Percentiles rank a stretch among this genome's conserved stretches.
These are phyloP conservation scores for Limonium bicolor DNA, from an alignment of 148 eudicot species.

Conservation along the genomic window DNA sequence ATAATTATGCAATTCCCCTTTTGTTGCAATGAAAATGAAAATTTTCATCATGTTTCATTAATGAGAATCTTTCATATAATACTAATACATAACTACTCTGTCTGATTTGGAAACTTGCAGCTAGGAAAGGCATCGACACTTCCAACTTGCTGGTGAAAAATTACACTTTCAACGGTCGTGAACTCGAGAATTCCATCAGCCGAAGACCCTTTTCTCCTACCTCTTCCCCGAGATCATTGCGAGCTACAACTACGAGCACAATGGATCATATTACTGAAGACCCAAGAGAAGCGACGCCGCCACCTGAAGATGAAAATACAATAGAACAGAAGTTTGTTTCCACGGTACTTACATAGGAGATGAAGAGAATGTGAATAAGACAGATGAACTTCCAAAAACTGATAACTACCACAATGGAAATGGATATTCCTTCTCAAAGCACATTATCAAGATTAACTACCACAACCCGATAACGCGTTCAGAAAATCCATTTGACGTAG, in stretches of 20 bases:
- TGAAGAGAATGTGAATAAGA: no score
- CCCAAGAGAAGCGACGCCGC: slow-evolving; percentile 23
- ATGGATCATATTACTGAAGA: slow-evolving; percentile 36
- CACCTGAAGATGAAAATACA: slow-evolving; percentile 12
- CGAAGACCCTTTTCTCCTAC: slow-evolving; percentile 79
- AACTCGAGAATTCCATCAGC: slow-evolving; percentile 22
- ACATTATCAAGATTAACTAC: slow-evolving; percentile 32
- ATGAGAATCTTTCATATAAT: no score
- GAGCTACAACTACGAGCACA: slow-evolving; percentile 26
- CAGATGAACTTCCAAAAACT: no score
- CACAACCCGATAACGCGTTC: slow-evolving; percentile 28
- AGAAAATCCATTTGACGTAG: slow-evolving; percentile 9
- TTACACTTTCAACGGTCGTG: slow-evolving; percentile 37
- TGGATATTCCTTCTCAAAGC: slow-evolving; percentile 15
- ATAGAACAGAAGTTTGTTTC: slow-evolving; percentile 42
- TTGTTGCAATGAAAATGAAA: no score
- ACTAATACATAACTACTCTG: no score
- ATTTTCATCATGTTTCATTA: no score
- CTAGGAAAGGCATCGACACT: slow-evolving; percentile 37
- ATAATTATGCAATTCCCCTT: no score
- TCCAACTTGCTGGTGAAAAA: slow-evolving; percentile 32
- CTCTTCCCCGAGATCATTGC: slow-evolving; percentile 43
- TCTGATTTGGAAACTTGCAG: no score
- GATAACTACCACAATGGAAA: slow-evolving; percentile 38
- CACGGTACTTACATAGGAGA: no score